phyloP scores from a whole-genome alignment of 2,329 filamentous ascomycete species.

The Hymenoscyphus salicellus region DNA sequence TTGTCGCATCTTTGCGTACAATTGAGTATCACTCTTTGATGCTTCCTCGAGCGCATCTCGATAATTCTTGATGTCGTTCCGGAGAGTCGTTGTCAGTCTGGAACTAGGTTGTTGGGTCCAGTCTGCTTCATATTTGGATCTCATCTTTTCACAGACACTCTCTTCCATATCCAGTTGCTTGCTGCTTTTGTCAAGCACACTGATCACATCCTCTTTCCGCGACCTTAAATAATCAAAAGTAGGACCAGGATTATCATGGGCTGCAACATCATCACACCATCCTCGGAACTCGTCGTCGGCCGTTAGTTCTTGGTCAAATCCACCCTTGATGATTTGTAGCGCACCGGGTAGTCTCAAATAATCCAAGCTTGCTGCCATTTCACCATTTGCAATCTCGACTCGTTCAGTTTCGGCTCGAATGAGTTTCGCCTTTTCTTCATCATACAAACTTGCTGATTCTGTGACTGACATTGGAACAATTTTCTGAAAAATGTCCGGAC shows the following conservation, averaged over 20 bases:
- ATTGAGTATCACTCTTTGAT: conserved; percentile 76
- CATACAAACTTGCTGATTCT: conserved; percentile 93
- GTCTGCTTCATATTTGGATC: conserved; percentile 90
- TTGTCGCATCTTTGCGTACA: conserved; percentile 79
- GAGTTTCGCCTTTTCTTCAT: conserved; percentile 96
- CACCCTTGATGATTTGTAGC: conserved; percentile 86
- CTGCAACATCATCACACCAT: conserved; percentile 91
- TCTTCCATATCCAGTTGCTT: conserved; percentile 96
- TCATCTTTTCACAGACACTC: conserved; percentile 98
- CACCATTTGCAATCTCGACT: conserved; percentile 86
- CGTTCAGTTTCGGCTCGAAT: conserved; percentile 90
- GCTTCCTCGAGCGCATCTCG: conserved; percentile 87
- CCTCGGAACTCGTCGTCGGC: conserved; percentile 88
- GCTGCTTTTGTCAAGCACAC: conserved; percentile 71
- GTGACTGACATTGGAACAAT: conserved; percentile 96
- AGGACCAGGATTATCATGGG: conserved; percentile 72
- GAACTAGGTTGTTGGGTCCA: conserved; percentile 98
- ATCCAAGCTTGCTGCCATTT: conserved; percentile 93
- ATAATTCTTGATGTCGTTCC: conserved; percentile 84
- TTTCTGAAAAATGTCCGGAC: conserved; percentile 93
- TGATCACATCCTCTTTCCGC: conserved; percentile 73
- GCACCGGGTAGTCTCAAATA: conserved; percentile 88
- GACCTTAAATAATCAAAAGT: conserved; percentile 77
- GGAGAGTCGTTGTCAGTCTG: conserved; percentile 79
- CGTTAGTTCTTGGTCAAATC: conserved; percentile 81